Evolutionary conservation across 306 rosid species (phyloP), one percentile per base, ranked within the genome.

Genomic region (Prunus padus): DNA sequence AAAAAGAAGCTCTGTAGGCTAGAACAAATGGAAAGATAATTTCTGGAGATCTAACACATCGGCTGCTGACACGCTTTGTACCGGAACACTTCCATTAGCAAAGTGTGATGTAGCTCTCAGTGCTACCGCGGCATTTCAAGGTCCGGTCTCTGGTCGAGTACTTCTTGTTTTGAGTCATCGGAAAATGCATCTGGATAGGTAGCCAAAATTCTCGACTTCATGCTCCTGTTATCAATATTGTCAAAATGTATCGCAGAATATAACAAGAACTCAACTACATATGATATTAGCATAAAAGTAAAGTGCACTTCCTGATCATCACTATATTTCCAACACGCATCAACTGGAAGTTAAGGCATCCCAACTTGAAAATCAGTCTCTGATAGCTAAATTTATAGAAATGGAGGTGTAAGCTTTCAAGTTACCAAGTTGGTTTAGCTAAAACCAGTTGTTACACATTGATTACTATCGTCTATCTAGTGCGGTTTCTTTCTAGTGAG

Each of bases 141-240:
- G 83, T 92, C 99, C 12, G 97, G 97, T 72, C 99, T 89, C 77
- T 83, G 84, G 79, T 95, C 97, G 30, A 87, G 75, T 31, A 73
- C 85, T 82, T 84, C 88, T 56, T 65, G 65, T 67, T 31, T 78
- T 6, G 89, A 86, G 57, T 85, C 89, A 62, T 81, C 90, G 26
- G 92, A 88, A 84, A 92, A 92, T 22, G 96, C 99, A 60, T 92
- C 97, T 2, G 97, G 99, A 79, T 90, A 92, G 23, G 89, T 84
- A 14, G 91, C 85, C 74, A 83, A 77, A 75, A 95, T 79, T 84
- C 86, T 92, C 5, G 92, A 90, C 85, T 90, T 92, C 92, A 92
- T 92, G 87, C 81, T 87, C 85, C 98, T 95, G 87, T 79, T 5
- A 54, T 67, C 23, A 74, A 37, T 12, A 75, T 55, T 2, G 71